phyloP scores from a whole-genome alignment of 202 grass and related monocot genomes.

The Hordeum pubiflorum region DNA sequence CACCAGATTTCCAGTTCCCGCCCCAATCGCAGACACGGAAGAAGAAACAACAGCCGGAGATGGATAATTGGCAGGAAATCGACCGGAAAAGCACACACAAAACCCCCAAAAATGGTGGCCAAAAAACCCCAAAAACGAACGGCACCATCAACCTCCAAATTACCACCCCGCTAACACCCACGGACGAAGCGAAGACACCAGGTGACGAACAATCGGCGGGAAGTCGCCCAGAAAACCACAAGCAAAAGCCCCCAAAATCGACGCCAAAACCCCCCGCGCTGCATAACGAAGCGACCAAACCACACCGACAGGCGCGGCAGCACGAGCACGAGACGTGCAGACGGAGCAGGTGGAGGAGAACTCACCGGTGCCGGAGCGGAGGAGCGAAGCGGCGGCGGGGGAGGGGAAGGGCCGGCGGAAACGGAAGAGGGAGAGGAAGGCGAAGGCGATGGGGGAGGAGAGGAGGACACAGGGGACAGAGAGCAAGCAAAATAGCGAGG shows the following conservation, averaged over 20 bases:
- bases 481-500: slow-evolving; percentile 11
- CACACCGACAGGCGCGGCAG: background rate
- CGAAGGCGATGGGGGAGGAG: background rate
- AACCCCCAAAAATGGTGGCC: background rate
- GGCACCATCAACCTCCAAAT: too few relatives aligned
- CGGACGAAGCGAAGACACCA: too few relatives aligned
- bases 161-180: background rate
- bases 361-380: background rate
- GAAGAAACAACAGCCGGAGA: background rate
- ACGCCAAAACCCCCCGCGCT: background rate
- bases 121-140: background rate
- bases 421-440: background rate
- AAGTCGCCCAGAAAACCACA: background rate
- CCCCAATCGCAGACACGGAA: background rate
- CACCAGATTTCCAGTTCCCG: background rate
- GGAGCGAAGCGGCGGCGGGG: background rate
- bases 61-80: background rate
- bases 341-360: background rate
- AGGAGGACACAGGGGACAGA: too few relatives aligned
- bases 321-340: background rate
- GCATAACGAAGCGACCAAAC: background rate
- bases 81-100: background rate
- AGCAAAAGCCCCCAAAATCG: background rate
- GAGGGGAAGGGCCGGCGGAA: background rate
- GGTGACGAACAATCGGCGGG: background rate